Conservation (phyloP, 495 filamentous ascomycete species). For the Glarea lozoyensis region DNA sequence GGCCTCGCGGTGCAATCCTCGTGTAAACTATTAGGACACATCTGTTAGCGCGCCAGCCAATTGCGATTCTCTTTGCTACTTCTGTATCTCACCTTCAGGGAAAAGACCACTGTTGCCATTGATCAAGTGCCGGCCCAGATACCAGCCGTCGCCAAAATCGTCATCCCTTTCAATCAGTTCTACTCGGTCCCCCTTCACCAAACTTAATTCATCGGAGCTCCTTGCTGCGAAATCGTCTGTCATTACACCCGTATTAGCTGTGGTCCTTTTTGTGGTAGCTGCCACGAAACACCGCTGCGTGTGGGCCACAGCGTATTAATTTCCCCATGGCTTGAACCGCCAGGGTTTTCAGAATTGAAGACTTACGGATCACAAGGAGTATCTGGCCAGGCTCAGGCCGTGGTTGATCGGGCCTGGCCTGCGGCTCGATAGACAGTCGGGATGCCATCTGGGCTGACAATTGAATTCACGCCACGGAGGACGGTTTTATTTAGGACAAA, state of each 20-base stretch:
- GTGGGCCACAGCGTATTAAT: constrained; percentile 2
- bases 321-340: background rate
- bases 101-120: constrained; percentile 77
- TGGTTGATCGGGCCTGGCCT: constrained; percentile 14
- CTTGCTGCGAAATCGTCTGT: constrained; percentile 83
- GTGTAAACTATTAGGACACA: constrained; percentile 38
- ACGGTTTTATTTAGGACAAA: constrained; percentile 5
- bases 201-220: constrained; percentile 83
- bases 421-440: constrained; percentile 24
- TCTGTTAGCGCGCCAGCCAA: no score
- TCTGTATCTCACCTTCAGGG: constrained; percentile 91
- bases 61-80: no score
- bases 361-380: constrained; percentile 73
- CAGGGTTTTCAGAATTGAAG: background rate
- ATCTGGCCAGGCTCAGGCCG: constrained; percentile 58
- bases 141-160: constrained; percentile 98
- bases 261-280: background rate
- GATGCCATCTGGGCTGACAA: constrained; percentile 33
- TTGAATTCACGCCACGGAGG: constrained; percentile 7
- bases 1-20: constrained; percentile 35
- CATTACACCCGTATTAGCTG: constrained; percentile 11
- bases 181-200: constrained; percentile 81
- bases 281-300: constrained; percentile 8
- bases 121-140: constrained; percentile 69
- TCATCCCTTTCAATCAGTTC: constrained; percentile 91